Evolutionary conservation across 2,329 filamentous ascomycete genomes (phyloP), one percentile per base, ranked within the genome.

Genomic region (Aspergillus ibericus): DNA sequence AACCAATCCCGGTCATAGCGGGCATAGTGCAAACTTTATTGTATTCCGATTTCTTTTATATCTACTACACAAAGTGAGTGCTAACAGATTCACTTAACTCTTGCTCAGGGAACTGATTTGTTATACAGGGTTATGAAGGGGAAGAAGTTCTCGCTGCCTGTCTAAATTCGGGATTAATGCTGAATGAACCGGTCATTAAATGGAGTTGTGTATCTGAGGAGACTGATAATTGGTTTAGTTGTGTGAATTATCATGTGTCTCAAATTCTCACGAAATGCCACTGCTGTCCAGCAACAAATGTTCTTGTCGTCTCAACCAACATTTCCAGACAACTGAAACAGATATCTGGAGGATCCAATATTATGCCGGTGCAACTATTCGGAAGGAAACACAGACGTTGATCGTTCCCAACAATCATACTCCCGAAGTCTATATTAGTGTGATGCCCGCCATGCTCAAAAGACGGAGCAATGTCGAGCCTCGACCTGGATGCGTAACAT

Each of bases 41-140:
- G 59, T 99, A 99, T 81, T 96, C 92, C 63, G 95, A 99, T 80
- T 99, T 99, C 82, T 99, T 99, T 85, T 99, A 93, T 84, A 93
- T 99, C 71, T 99, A 99, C 82, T 99, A 97, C 80, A 96, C 89
- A 60, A 98, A 97, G 87, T 88, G 74, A 76, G 84, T 78, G 27
- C 12, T 16, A 13, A 25, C 22, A 32, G 40, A 12, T 22, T 1
- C n/a, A 29, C n/a, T n/a, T n/a, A 15, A 20, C 18, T 16, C 38
- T 22, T 22, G 7, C 34, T 25, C 36, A 27, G 32, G 4, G 4
- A 7, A 53, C 62, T 66, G 42, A 67, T 25, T 25, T 22, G 20
- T 18, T 18, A 8, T 32, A 1, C 20, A 82, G 80, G 70, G 89
- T 93, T 49, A 81, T 93, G 78, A 91, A 93, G 81, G 90, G 90